Evolutionary conservation across 495 filamentous ascomycete species (phyloP).

Genomic region (Filosporella fistucella): DNA sequence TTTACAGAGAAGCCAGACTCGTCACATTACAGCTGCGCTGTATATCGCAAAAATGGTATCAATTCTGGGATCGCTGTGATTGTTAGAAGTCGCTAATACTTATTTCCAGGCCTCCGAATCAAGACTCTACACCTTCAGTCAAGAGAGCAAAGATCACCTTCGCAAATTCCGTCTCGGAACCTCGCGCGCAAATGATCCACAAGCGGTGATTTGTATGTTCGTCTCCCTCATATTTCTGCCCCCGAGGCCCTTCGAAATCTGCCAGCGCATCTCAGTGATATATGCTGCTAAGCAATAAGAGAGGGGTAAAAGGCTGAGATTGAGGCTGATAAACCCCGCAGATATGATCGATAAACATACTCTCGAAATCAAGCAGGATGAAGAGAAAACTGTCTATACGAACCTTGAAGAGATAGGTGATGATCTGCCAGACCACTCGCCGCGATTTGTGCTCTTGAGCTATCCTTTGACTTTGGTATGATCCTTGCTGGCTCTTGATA

Average conservation of each 20-base stretch:
- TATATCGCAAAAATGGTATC: no score
- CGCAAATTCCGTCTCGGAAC: conserved; percentile 91
- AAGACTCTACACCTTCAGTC: conserved; percentile 88
- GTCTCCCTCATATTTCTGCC: conserved; percentile 26
- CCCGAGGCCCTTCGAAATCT: not conserved
- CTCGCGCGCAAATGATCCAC: conserved; percentile 78
- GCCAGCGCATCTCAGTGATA: not conserved
- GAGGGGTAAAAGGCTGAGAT: no score
- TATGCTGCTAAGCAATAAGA: no score
- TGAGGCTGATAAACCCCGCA: conserved; percentile 26
- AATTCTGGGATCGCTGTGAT: not conserved
- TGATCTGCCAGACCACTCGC: conserved; percentile 88
- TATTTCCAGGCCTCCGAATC: conserved; percentile 70
- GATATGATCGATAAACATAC: conserved; percentile 82
- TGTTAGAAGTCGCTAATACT: not conserved
- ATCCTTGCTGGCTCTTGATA: not conserved
- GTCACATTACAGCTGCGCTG: no score
- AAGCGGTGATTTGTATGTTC: conserved; percentile 88
- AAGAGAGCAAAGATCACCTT: conserved; percentile 78
- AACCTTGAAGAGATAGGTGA: conserved; percentile 75
- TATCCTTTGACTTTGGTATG: conserved; percentile 81
- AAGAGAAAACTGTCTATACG: conserved; percentile 65
- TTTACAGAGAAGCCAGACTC: no score
- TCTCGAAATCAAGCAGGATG: conserved; percentile 80
- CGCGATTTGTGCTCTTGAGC: conserved; percentile 83